Evolutionary conservation across 805 yeast species (phyloP), one percentile per base, ranked within the genome.

Genomic region (Candida ovalis): DNA sequence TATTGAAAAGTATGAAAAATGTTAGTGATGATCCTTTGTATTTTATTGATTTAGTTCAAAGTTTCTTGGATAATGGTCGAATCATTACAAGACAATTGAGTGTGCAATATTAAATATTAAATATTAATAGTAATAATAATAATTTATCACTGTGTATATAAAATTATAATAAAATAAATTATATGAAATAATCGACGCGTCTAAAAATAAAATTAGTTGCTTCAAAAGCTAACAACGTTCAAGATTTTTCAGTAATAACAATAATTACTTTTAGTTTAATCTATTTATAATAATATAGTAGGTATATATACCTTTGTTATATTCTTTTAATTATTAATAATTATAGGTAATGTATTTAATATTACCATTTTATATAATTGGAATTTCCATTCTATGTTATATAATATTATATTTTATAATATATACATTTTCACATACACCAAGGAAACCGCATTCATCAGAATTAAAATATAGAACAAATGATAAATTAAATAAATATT

Each of bases 381-480:
- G n/a, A n/a, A n/a, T n/a, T n/a, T n/a, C n/a, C n/a, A n/a, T 25
- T 25, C 28, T 25, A 25, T 7, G 10, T 7, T 25, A 25, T 7
- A 25, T 25, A 17, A 19, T 66, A 49, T 25, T 75, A 13, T 81
- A 81, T 54, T 52, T 61, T 3, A 53, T 68, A 15, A 64, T 82
- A 3, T 66, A 73, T 47, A 46, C 74, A 18, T 70, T 86, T 27
- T 78, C 90, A 9, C 91, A 86, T 64, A 66, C 63, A 4, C 94
- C 94, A 7, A 70, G 95, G 43, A 54, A 59, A 5, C 78, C 86
- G 6, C 67, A 68, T 21, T 65, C 71, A 1, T 72, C 78, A 17
- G 95, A 86, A 60, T 63, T 74, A 39, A 61, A 62, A 35, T 86
- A 80, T 61, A 63, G 55, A 17, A 83, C 89, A 17, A 64, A 77